Evolutionary conservation across 495 filamentous ascomycete species (phyloP).

Genomic region (Symbiotaphrina buchneri): DNA sequence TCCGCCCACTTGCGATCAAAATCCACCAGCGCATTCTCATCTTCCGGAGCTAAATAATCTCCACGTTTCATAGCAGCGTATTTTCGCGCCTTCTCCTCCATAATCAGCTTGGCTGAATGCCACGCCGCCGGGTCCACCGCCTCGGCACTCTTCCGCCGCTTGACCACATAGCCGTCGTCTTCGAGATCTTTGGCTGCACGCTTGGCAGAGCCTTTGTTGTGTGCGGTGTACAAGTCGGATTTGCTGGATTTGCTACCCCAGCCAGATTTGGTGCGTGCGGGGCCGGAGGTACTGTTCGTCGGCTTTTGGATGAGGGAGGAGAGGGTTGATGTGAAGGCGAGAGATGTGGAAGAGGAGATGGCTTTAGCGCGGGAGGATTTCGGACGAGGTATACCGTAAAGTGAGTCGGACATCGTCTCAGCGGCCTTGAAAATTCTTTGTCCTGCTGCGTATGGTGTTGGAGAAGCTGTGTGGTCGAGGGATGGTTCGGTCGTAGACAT

Average conservation of each 20-base stretch:
- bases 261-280: conserved; percentile 19
- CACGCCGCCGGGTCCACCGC: conserved; percentile 20
- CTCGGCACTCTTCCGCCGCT: conserved; percentile 15
- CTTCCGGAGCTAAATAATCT: conserved; percentile 25
- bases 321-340: conserved; percentile 61
- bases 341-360: conserved; percentile 45
- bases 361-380: conserved; percentile 28
- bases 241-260: conserved; percentile 43
- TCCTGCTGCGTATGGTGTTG: conserved; percentile 4
- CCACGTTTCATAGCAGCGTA: conserved; percentile 71
- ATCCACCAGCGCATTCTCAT: conserved; percentile 41
- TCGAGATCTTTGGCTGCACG: conserved; percentile 27
- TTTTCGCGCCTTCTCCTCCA: conserved; percentile 69
- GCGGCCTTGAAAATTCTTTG: conserved; percentile 3
- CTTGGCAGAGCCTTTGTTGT: conserved; percentile 47
- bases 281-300: no score
- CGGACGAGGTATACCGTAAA: conserved; percentile 55
- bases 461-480: no score
- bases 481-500: no score
- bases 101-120: conserved; percentile 42
- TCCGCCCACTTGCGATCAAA: conserved; percentile 93
- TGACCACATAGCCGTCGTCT: conserved; percentile 11
- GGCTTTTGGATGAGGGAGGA: conserved; percentile 46
- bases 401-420: conserved; percentile 1
- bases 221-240: conserved; percentile 44